Base-by-base conservation (phyloP, 139 green algal genomes). In the Coelastrella sp. region DNA sequence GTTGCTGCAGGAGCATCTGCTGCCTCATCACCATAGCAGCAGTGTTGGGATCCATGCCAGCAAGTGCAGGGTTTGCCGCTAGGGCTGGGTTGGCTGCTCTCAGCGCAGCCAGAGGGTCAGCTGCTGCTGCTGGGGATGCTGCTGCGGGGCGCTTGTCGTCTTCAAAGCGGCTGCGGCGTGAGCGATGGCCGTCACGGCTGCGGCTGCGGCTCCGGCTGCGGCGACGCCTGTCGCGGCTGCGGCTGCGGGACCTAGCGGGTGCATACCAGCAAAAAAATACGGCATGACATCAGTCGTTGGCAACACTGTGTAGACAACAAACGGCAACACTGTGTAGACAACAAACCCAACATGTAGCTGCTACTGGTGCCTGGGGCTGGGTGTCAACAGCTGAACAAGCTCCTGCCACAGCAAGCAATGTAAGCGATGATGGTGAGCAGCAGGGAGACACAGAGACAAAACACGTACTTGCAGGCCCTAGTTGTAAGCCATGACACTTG, bases 1-100 rank as follows among this genome's bases (percentile, higher is more conserved):
- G 83, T 66, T 88, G 83, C 83, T 80, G 66, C 19, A 88, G 68
- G 22, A 88, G 5, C 82, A 87, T 87, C 32, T 87, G 82, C 82
- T 87, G 82, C 14, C 82, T 58, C 64, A 87, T 64, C 23, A 87
- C 14, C 65, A 87, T 16, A 10, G 73, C 17, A 3, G 64, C 64
- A 79, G 82, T 65, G 16, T 19, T 74, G 22, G 83, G 68, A 19
- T 88, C 83, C 68, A 88, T 57, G 10, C 20, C 56, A 57, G 83
- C 68, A 10, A 80, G 54, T 11, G 83, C 83, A 58, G 83, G 83
- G 83, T 88, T 88, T 3, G 68, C 83, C 10, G 83, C 83, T 17
- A 80, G 54, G 16, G 83, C 83, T 17, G 83, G 83, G 68, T 88
- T 88, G 0, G 68, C 83, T 10, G 83, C 83, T 3, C 83, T n/a